Base-by-base conservation (phyloP, 2,329 filamentous ascomycete genomes). In the Cephalotrichum gorgonifer region DNA sequence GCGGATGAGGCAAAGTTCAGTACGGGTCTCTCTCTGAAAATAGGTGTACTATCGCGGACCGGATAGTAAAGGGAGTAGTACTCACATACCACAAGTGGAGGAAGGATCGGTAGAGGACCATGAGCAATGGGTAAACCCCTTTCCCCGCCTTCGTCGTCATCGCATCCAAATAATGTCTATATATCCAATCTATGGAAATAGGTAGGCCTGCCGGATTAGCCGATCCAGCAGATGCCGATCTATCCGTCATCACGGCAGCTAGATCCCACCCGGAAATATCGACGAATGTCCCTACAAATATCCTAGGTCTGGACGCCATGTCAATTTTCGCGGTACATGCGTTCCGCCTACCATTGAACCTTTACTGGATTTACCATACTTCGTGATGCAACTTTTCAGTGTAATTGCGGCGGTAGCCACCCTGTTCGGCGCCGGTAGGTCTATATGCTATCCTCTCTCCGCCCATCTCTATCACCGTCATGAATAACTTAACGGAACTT, bases 401-500 rank as follows among this genome's bases (percentile, higher is more conserved):
- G 26, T 46, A 35, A 35, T 31, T 17, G 44, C 44, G 44, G 44
- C 44, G 14, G 28, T 46, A 25, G 44, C 44, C 44, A 30, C 30
- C 15, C 33, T 46, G 11, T 30, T 46, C 22, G 44, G 44, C 44
- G 30, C 44, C n/a, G 30, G 44, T 46, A 46, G 17, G 44, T 46
- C 15, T 11, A 31, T 9, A 20, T 7, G 2, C 11, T 9, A 5
- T 12, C 43, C 17, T 27, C 5, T 27, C 27, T 44, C 43, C 17
- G 20, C 26, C 14, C 12, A 14, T 15, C 6, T 15, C 23, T 27
- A 4, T 43, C 42, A 26, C 6, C n/a, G 9, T 25, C 27, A 17
- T 5, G 22, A 11, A 4, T 26, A 43, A 15, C 9, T 14, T n/a
- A 11, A 43, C 15, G 8, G 6, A n/a, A 25, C 17, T 20, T 33